A percentile compares a stretch with the other conserved stretches of the same genome.
These are phyloP conservation scores for Monosporozyma yasuniensis DNA, from an alignment of 805 yeast species.

Conservation along the genomic window DNA sequence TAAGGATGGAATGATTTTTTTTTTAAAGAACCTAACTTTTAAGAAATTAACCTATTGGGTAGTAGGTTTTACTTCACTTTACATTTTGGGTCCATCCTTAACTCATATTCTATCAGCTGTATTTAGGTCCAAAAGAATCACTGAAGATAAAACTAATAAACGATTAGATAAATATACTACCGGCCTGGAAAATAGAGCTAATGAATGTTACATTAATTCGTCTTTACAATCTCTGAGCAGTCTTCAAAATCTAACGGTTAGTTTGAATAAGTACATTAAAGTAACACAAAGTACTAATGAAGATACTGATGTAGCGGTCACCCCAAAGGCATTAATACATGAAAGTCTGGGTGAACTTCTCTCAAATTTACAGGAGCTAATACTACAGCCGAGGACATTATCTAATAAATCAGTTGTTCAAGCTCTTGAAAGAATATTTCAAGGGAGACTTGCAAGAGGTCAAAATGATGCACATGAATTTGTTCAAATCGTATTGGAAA, in stretches of 20 bases:
- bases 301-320: conserved; percentile 14
- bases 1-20: neutral
- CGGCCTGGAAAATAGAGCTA: conserved; percentile 71
- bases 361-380: conserved; percentile 53
- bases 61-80: conserved; percentile 10
- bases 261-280: conserved; percentile 33
- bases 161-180: conserved; percentile 71
- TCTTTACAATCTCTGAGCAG: conserved; percentile 72
- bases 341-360: conserved; percentile 44
- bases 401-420: conserved; percentile 76
- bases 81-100: conserved; percentile 14
- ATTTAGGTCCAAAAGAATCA: neutral
- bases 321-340: conserved; percentile 33
- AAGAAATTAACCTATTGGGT: conserved; percentile 16
- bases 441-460: conserved; percentile 62
- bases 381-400: conserved; percentile 41
- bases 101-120: neutral
- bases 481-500: conserved; percentile 70
- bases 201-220: conserved; percentile 90
- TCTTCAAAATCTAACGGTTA: conserved; percentile 48
- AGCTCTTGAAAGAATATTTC: conserved; percentile 61
- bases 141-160: conserved; percentile 16
- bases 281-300: conserved; percentile 25
- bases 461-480: conserved; percentile 97
- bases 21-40: neutral